These are phyloP conservation scores for Nicotiana tabacum DNA, from an alignment of 257 asterid species.

Conservation along the genomic window DNA sequence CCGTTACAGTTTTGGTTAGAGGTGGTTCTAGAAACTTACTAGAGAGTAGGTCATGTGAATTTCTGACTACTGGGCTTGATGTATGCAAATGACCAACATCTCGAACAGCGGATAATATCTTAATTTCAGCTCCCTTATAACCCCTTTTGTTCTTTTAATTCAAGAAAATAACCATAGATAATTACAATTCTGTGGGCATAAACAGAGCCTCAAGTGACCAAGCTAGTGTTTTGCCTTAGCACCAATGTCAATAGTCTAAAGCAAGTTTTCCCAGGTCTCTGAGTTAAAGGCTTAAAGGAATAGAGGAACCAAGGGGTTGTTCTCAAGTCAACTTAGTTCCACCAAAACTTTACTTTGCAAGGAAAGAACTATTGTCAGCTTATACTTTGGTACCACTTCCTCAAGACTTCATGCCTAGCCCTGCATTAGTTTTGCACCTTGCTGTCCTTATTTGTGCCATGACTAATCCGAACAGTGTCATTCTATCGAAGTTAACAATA, in stretches of 20 bases:
- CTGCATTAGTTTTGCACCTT: not conserved
- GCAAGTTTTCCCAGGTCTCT: not conserved
- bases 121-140: not conserved
- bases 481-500: not conserved
- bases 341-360: not conserved
- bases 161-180: not conserved
- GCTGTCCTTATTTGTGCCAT: not conserved
- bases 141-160: not conserved
- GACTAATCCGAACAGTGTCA: not conserved
- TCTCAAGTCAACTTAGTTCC: not conserved
- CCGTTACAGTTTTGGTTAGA: not conserved
- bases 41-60: not conserved
- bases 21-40: slow-evolving; percentile 1
- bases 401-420: not conserved
- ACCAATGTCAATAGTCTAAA: not conserved
- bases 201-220: not conserved
- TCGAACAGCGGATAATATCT: not conserved
- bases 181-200: not conserved
- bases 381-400: not conserved
- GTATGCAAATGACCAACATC: not conserved
- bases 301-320: too few relatives aligned
- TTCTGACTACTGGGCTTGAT: too few relatives aligned
- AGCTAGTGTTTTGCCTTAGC: not conserved
- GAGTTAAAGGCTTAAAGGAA: too few relatives aligned
- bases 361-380: not conserved